A percentile compares a stretch with the other conserved stretches of the same genome.
Evolutionary conservation across 2,329 filamentous ascomycete species (phyloP).

Genomic region (Alternaria triticina): DNA sequence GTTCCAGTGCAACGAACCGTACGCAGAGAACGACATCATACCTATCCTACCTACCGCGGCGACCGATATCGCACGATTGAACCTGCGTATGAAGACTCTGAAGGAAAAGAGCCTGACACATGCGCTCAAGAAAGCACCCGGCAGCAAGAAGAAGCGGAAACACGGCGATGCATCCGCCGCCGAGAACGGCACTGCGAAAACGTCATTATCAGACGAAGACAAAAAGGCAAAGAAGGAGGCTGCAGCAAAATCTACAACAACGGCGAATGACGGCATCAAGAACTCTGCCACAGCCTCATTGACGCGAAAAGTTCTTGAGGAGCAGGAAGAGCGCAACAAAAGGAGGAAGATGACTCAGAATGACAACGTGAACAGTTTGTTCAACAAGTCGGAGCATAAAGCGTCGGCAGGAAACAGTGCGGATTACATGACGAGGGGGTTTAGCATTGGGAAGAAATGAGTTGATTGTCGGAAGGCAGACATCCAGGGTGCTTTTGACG

Average conservation of each 20-base stretch:
- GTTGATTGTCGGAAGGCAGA: not conserved
- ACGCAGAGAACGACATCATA: constrained; percentile 78
- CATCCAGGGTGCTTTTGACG: not conserved
- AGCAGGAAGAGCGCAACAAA: constrained; percentile 84
- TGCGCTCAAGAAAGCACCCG: constrained; percentile 79
- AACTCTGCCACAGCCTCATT: constrained; percentile 85
- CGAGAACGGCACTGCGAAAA: constrained; percentile 16
- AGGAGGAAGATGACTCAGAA: constrained; percentile 70
- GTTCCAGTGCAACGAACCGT: constrained; percentile 73
- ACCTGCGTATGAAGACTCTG: constrained; percentile 71
- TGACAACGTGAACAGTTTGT: constrained; percentile 57
- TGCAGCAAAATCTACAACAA: constrained; percentile 9
- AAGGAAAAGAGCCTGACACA: constrained; percentile 78
- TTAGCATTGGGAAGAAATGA: constrained; percentile 46
- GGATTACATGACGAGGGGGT: constrained; percentile 60
- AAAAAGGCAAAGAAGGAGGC: constrained; percentile 25
- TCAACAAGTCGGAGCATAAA: constrained; percentile 49
- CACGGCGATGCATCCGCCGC: constrained; percentile 41
- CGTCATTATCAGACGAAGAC: constrained; percentile 28
- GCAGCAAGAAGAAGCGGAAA: constrained; percentile 77
- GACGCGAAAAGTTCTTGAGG: constrained; percentile 83
- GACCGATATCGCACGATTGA: constrained; percentile 72
- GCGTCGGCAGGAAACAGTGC: constrained; percentile 49
- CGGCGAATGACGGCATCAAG: constrained; percentile 71
- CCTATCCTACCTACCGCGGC: constrained; percentile 76